Base-by-base conservation (phyloP, 2,329 filamentous ascomycete species). In the Elsinoe ampelina region DNA sequence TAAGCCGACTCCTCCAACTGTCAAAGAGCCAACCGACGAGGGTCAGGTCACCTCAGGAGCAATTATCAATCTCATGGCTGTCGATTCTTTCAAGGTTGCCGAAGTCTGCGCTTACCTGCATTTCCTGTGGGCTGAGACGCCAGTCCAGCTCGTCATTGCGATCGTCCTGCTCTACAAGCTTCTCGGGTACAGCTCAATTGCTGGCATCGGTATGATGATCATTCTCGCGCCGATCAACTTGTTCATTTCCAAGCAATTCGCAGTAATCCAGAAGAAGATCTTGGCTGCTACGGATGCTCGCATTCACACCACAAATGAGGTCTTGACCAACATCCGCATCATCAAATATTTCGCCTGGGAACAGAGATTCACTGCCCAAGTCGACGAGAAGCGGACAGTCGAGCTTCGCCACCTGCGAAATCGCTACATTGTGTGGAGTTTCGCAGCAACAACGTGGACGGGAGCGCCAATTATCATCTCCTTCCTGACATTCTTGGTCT, bases 301-400 rank as follows among this genome's bases (percentile, higher is more conserved):
- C 55, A 97, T 98, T 61, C 89, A 96, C 67, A 86, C 90, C 3
- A 98, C 93, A 4, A 98, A 98, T 69, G 93, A 98, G 71, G 87
- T 97, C 6, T 77, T 98, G 26, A 91, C 95, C 67, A 98, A 97
- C 65, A 97, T 98, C 62, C 84, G 93, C 54, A 96, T 98, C 69
- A 97, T 98, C 80, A 98, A 98, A 69, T 98, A 93, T 71, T 98
- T 98, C 69, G 92, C 93, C 0, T 98, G 93, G 93, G 93, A 98
- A 70, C 84, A 90, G 64, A 86, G 92, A 2, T 98, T 96, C 68
- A 82, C 87, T 58, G 81, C 82, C 19, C 83, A 89, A 56, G 89
- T 98, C 34, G 87, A 95, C 59, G 92, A 96, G 69, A 96, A 95
- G 74, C 84, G 93, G 60, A 77, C 78, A 42, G 77, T 77, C 2